phyloP scores from a whole-genome alignment of 306 rosid species.

The Glycine soja region DNA sequence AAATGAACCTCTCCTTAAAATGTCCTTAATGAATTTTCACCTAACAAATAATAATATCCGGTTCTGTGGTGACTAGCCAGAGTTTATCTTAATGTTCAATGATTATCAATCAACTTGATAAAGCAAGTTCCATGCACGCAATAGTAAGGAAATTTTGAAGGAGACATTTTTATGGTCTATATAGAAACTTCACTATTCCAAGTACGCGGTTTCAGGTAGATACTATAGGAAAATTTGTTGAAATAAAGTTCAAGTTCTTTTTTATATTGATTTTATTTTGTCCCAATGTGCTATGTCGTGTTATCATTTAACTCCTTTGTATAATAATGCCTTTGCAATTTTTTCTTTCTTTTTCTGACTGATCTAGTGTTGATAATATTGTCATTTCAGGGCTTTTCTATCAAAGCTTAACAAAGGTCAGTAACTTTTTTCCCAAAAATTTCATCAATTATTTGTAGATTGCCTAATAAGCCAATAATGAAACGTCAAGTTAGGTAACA shows the following conservation, averaged over 20 bases:
- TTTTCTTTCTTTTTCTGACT: not conserved
- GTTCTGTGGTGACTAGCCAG: not conserved
- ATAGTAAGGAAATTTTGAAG: not conserved
- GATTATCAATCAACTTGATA: not conserved
- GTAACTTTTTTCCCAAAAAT: not conserved
- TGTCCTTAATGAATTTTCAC: constrained; percentile 24
- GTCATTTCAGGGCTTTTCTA: too few species aligned
- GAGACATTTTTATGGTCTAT: not conserved
- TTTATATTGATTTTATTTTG: constrained; percentile 5
- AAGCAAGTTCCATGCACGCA: not conserved
- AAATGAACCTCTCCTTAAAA: constrained; percentile 17
- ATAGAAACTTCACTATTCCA: constrained; percentile 2
- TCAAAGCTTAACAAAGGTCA: not conserved
- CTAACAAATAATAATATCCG: constrained; percentile 27
- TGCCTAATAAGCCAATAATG: not conserved
- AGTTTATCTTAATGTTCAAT: constrained; percentile 15
- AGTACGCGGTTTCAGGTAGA: not conserved
- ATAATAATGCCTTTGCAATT: not conserved
- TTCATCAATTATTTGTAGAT: not conserved
- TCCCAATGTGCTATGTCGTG: not conserved
- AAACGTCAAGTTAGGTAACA: not conserved
- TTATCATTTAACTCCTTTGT: not conserved
- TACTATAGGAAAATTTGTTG: not conserved
- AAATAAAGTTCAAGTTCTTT: not conserved
- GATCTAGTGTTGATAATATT: not conserved